Conservation (phyloP, 495 filamentous ascomycete genomes). For the Neurospora sp. region DNA sequence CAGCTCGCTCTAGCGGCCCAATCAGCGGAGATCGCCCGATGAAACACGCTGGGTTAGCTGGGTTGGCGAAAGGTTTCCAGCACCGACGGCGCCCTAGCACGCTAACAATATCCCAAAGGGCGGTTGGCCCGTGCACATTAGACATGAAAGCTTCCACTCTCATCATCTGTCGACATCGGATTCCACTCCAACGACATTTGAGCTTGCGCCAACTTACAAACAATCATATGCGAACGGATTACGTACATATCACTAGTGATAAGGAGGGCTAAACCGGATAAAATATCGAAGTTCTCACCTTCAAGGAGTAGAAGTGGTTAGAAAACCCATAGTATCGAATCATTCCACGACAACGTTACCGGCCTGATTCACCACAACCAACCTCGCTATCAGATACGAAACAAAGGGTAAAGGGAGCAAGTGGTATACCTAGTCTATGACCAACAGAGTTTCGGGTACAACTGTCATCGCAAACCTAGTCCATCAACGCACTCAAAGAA, state of each 20-base stretch:
- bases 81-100: neutral
- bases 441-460: neutral
- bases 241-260: neutral
- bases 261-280: neutral
- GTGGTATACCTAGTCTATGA: neutral
- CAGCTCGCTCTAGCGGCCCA: neutral
- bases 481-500: neutral
- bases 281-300: neutral
- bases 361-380: neutral
- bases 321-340: neutral
- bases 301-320: neutral
- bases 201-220: neutral
- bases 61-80: neutral
- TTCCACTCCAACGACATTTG: neutral
- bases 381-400: neutral
- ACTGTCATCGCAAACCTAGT: neutral
- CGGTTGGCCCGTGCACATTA: neutral
- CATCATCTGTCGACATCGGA: neutral
- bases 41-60: constrained; percentile 1
- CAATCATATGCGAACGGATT: neutral
- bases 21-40: neutral
- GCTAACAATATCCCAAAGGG: neutral
- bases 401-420: neutral
- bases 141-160: neutral
- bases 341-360: neutral